A percentile compares a stretch with the other conserved stretches of the same genome.
Conservation (phyloP, 495 filamentous ascomycete species). For the Ramalina peruviana region DNA sequence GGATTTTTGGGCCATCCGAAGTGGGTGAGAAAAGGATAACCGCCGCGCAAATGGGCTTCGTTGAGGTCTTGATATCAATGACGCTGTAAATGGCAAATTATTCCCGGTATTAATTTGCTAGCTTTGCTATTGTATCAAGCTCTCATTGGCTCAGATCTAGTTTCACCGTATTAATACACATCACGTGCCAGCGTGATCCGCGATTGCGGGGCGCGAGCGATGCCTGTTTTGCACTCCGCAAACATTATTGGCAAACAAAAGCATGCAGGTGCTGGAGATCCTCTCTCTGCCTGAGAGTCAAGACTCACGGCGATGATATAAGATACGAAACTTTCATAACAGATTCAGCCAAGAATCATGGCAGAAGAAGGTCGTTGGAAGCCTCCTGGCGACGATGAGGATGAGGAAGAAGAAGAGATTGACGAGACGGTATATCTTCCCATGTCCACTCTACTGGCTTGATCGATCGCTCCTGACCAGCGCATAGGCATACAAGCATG, state of each 20-base stretch:
- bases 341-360: conserved; percentile 19
- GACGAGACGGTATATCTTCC: conserved; percentile 50
- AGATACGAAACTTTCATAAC: neutral
- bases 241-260: neutral
- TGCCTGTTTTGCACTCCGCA: neutral
- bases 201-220: no score
- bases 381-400: conserved; percentile 33
- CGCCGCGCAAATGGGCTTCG: no score
- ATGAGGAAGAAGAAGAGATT: conserved; percentile 58
- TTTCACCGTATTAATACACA: no score
- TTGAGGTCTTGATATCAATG: neutral
- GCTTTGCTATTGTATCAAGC: no score
- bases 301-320: neutral
- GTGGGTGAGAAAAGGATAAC: no score
- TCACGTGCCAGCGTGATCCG: no score
- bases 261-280: neutral
- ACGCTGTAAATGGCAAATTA: neutral
- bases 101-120: no score
- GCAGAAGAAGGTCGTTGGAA: conserved; percentile 27
- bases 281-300: neutral
- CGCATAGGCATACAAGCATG: conserved; percentile 71
- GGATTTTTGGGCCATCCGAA: neutral
- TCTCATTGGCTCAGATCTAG: no score
- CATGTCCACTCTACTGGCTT: neutral
- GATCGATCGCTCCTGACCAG: neutral